Evolutionary conservation across 768 basidiomycete species (phyloP).

Genomic region (Austroboletus festivus): DNA sequence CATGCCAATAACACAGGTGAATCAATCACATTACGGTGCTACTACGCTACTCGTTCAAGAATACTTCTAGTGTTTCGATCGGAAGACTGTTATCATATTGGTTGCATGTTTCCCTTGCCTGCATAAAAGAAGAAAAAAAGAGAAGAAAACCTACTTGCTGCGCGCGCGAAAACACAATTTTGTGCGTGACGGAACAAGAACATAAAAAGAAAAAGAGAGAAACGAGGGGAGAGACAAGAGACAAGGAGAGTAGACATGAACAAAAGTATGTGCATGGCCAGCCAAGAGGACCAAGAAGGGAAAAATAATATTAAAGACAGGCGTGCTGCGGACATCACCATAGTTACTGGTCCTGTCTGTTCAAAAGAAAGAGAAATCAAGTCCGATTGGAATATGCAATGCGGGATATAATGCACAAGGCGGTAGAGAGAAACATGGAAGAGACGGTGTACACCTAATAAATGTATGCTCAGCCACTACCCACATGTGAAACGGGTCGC

Average conservation of each 20-base stretch:
- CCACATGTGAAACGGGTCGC: not conserved
- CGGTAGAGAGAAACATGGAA: slow-evolving; percentile 3
- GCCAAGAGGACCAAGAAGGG: slow-evolving; percentile 24
- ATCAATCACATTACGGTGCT: not conserved
- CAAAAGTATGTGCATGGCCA: slow-evolving; percentile 25
- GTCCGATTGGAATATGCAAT: slow-evolving; percentile 16
- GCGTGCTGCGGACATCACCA: slow-evolving; percentile 15
- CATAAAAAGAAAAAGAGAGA: not conserved
- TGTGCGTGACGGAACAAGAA: slow-evolving; percentile 19
- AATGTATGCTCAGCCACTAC: slow-evolving; percentile 1
- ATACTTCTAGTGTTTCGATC: slow-evolving; percentile 12
- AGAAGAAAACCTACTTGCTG: slow-evolving; percentile 19
- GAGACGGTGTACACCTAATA: slow-evolving; percentile 22
- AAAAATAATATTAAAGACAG: slow-evolving; percentile 33
- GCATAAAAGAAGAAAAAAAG: too few species aligned
- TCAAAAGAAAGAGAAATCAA: slow-evolving; percentile 12
- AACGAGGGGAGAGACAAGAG: not conserved
- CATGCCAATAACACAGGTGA: not conserved
- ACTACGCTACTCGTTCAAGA: not conserved
- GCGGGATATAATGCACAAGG: slow-evolving; percentile 27
- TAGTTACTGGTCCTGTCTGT: slow-evolving; percentile 12
- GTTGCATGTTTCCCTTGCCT: slow-evolving; percentile 26
- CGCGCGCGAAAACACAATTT: slow-evolving; percentile 9
- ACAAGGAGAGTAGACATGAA: slow-evolving; percentile 10
- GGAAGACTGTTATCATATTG: slow-evolving; percentile 14